Conservation (phyloP, 495 filamentous ascomycete species). For the Xylaria acuta region DNA sequence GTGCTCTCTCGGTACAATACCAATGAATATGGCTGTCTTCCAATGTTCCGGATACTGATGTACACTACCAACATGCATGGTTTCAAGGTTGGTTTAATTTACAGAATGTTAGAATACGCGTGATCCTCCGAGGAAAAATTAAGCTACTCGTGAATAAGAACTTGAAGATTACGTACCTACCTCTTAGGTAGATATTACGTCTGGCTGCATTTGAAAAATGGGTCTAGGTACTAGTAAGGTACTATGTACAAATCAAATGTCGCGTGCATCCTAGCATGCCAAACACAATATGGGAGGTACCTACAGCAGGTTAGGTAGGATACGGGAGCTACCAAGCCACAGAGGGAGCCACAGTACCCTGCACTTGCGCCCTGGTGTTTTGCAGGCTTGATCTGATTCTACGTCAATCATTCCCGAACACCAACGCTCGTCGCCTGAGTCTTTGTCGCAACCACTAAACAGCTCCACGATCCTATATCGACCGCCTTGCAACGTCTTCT, state of each 20-base stretch:
- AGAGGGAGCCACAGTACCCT: constrained; percentile 7
- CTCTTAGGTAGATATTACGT: no score
- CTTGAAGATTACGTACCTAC: no score
- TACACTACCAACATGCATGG: background rate
- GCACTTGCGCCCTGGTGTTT: background rate
- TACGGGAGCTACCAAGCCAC: constrained; percentile 1
- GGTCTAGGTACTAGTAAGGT: no score
- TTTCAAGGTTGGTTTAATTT: background rate
- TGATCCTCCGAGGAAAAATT: no score
- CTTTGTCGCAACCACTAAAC: background rate
- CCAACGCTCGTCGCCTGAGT: constrained; percentile 16
- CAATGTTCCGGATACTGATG: no score
- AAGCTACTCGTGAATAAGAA: background rate
- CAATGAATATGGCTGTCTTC: background rate
- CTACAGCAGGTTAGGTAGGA: background rate
- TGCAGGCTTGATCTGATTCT: background rate
- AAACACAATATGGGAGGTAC: background rate
- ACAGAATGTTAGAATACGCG: no score
- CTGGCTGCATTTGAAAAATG: no score
- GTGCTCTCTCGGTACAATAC: no score
- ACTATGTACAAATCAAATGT: background rate
- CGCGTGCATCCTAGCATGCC: background rate
- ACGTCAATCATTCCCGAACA: constrained; percentile 9
- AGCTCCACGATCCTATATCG: constrained; percentile 2
- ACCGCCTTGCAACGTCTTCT: background rate